Evolutionary conservation across 176 grass and related monocot species (phyloP), one percentile per base, ranked within the genome.

Genomic region (Oryza nivara): DNA sequence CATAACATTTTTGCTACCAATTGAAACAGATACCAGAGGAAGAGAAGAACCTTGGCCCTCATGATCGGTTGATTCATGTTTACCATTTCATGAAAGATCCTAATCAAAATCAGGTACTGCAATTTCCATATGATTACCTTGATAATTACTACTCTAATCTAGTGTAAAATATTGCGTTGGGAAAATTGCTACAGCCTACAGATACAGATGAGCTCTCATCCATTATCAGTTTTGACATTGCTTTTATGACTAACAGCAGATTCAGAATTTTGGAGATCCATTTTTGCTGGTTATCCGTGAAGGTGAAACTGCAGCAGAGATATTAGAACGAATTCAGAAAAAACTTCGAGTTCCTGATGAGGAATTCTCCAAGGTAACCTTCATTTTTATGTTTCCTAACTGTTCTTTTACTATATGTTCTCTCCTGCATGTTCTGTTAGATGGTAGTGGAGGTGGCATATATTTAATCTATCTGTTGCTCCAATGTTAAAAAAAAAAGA

Each of bases 61-160:
- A 95, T 65, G 93, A 95, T 85, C 90, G 93, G 44, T 79, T 95
- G 81, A 92, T 95, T 89, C 90, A 95, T 68, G 93, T 95, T 64
- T 92, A 95, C 35, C 93, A 95, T 89, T 95, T 95, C 88, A 93
- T 86, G 84, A 95, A 92, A 89, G 93, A 93, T 84, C 83, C 91
- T 73, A 94, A 90, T 88, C 92, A 94, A 78, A 94, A 94, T 44
- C 92, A 94, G 72, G 85, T 89, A 88, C 43, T 73, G 45, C 40
- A 82, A 14, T 81, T 74, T 68, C 40, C 70, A 19, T 74, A 38
- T 61, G 9, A 41, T 78, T 75, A 23, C 61, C 51, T 75, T 73
- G 17, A 73, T 77, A 79, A 22, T 69, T 60, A 36, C 41, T 69
- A 44, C 9, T 43, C 2, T 44, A 44, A 44, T 44, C 43, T 44